A percentile compares a stretch with the other conserved stretches of the same genome.
phyloP scores from a whole-genome alignment of 495 filamentous ascomycete species.

The Penicillium parvum region DNA sequence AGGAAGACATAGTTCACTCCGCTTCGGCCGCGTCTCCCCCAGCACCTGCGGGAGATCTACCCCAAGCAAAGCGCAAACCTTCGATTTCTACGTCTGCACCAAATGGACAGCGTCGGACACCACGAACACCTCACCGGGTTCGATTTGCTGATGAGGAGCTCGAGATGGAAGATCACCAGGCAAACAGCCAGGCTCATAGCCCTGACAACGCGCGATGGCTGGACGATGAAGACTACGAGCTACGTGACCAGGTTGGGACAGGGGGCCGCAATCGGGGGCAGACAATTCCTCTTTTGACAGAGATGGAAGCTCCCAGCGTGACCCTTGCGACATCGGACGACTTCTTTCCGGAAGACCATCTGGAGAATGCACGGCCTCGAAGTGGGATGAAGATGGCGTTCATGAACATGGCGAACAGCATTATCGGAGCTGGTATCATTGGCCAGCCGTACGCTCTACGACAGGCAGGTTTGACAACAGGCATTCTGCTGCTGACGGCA shows the following conservation, averaged over 20 bases:
- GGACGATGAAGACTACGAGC: conserved; percentile 55
- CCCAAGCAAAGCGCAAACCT: conserved; percentile 34
- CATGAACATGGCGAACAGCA: conserved; percentile 99
- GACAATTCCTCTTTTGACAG: conserved; percentile 71
- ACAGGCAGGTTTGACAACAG: conserved; percentile 80
- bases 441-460: conserved; percentile 93
- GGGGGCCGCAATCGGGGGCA: conserved; percentile 34
- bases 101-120: conserved; percentile 52
- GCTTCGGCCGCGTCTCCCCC: conserved; percentile 15
- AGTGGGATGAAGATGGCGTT: conserved; percentile 69
- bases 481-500: conserved; percentile 68
- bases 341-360: conserved; percentile 55
- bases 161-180: conserved; percentile 30
- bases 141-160: conserved; percentile 65
- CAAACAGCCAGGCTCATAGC: conserved; percentile 34
- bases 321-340: conserved; percentile 64
- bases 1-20: conserved; percentile 24
- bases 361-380: conserved; percentile 59
- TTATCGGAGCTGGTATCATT: conserved; percentile 97
- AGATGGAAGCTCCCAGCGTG: conserved; percentile 85
- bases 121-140: conserved; percentile 79
- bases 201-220: conserved; percentile 45
- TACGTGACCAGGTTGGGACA: conserved; percentile 20
- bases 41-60: conserved; percentile 9
- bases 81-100: conserved; percentile 39